Evolutionary conservation across 768 basidiomycete genomes (phyloP), one percentile per base, ranked within the genome.

Genomic region (Boletus barrowsii): DNA sequence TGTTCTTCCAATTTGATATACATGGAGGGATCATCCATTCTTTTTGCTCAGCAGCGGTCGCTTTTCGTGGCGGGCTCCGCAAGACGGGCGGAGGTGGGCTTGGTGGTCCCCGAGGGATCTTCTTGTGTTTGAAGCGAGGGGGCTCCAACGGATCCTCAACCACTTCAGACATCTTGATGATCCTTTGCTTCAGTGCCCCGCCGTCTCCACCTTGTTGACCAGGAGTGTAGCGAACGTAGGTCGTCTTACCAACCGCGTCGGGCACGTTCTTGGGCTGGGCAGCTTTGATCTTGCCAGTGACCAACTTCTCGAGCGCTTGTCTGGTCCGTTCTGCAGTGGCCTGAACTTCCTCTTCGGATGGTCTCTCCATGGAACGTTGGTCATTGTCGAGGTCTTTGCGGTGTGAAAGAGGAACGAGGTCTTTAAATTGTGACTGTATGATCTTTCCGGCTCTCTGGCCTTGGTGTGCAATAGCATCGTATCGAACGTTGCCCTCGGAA

Each of bases 21-120:
- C 96, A 98, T 17, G 97, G 97, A 17, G 97, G 97, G 53, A 99
- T 98, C 94, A 98, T 97, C 97, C 97, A 98, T 66, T 98, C 97
- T 75, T 98, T 99, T 75, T 98, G 96, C 68, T 99, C 97, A 51
- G 93, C 90, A 9, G 91, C 90, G 0, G 96, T 96, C 4, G 94
- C 95, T 66, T 97, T 95, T 51, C 97, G 80, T 7, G 97, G 97
- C 11, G 97, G 97, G 76, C 90, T 93, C 37, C 95, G 85, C 36
- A 99, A 75, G 3, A 98, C 92, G 17, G 97, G 97, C 3, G 95
- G 93, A 3, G 97, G 97, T 0, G 97, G 96, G 65, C 92, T 95
- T 2, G 93, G 94, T 13, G 95, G 95, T 5, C 95, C 97, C 65
- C 93, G 78, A 10, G 97, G 97, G 57, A 99, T 97, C 76, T 99